Conservation (phyloP, 2,329 filamentous ascomycete genomes). For the Rhinocladiella similis region DNA sequence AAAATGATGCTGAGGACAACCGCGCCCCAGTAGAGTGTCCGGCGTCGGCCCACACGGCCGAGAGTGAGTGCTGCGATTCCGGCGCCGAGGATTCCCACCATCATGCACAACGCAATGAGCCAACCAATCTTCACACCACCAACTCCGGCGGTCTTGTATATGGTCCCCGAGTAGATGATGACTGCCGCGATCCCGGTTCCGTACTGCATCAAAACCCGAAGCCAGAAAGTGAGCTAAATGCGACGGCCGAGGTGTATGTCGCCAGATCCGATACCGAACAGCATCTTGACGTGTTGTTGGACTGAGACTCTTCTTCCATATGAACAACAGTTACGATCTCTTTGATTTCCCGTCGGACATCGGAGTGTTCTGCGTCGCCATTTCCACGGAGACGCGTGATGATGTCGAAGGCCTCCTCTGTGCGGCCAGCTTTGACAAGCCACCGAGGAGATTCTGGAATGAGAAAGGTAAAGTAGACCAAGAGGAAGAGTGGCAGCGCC, state of each 20-base stretch:
- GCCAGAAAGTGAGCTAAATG: conserved; percentile 34
- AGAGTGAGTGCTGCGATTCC: conserved; percentile 34
- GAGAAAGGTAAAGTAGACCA: conserved; percentile 24
- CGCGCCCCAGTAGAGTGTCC: conserved; percentile 39
- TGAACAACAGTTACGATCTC: conserved; percentile 32
- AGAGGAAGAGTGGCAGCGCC: conserved; percentile 23
- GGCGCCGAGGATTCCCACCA: conserved; percentile 32
- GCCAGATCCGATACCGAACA: conserved; percentile 31
- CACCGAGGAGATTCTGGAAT: conserved; percentile 33
- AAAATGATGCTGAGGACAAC: conserved; percentile 33
- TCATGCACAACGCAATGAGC: conserved; percentile 33
- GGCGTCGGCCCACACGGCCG: conserved; percentile 39
- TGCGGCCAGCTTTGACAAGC: conserved; percentile 29
- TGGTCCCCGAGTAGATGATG: conserved; percentile 32
- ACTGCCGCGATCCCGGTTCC: conserved; percentile 34
- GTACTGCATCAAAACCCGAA: conserved; percentile 35
- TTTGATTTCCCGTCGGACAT: conserved; percentile 61
- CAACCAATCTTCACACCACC: conserved; percentile 31
- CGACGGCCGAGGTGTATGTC: conserved; percentile 33
- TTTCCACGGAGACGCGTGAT: conserved; percentile 29
- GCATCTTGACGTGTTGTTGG: conserved; percentile 21
- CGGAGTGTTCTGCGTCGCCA: conserved; percentile 50
- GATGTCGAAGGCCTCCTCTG: conserved; percentile 29
- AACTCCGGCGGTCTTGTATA: conserved; percentile 34
- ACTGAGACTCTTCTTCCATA: conserved; percentile 27